Base-by-base conservation (phyloP, 1,139 yeast genomes). In the Yueomyces sp. region DNA sequence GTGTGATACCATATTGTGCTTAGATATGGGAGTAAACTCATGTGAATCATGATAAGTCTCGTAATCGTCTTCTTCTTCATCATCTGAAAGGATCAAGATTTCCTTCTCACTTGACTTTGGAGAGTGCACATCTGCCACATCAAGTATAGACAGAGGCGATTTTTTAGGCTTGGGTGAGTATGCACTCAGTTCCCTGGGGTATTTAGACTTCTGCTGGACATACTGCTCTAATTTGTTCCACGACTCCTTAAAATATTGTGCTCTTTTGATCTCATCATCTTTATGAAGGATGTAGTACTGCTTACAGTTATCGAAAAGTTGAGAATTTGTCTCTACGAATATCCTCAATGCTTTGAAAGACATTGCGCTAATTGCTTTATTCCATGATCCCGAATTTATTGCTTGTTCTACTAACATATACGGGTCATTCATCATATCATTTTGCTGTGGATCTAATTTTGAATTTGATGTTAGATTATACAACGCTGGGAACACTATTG, bases 261-360 rank as follows among this genome's bases (percentile, higher is more conserved):
- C 55, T 32, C 60, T 55, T 41, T 52, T 55, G 41, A 55, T 59
- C 27, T 57, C 55, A 41, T 58, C 62, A 32, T 56, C 54, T 31
- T 53, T 53, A 42, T 60, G 57, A 7, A 55, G 54, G 50, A 86
- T 82, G 63, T 89, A 89, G 52, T 85, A 67, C 57, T 85, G 74
- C 26, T 94, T 83, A 60, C 97, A 91, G 59, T 87, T 93, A 59
- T 89, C 96, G 62, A 85, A 91, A 38, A 91, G 70, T 7, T 81
- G 78, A n/a, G 96, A 95, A 60, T 87, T 87, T 45, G 93, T 84
- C 58, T 91, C 96, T 84, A 87, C 79, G 57, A 91, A 89, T 47
- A 86, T 82, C 61, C 87, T 86, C 54, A 91, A 71, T 0, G 97
- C 96, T 44, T 85, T 85, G 64, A 77, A 87, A 3, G 95, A 91